Percentiles rank a stretch among this genome's conserved stretches.
Evolutionary conservation across 2,329 filamentous ascomycete species (phyloP).

Genomic region (Fusarium gaditjirri): DNA sequence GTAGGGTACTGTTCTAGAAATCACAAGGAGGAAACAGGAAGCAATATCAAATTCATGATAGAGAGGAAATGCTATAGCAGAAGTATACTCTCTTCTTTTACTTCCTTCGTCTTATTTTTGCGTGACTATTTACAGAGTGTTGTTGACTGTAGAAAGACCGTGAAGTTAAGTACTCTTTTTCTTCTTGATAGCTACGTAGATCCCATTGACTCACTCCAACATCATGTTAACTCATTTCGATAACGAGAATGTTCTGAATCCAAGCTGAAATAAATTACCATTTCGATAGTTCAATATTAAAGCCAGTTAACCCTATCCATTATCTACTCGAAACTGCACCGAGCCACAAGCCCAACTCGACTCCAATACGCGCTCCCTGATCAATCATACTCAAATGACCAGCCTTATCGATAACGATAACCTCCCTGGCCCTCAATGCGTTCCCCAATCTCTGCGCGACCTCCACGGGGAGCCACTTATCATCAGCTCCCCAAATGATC

Average conservation of each 20-base stretch:
- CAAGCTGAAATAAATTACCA: rapidly evolving
- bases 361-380: slow-evolving; percentile 51
- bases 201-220: no score
- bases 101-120: rapidly evolving
- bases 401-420: slow-evolving; percentile 50
- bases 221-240: no score
- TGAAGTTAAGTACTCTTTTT: no score
- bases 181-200: no score
- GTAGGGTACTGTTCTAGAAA: not conserved
- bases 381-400: slow-evolving; percentile 59
- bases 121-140: rapidly evolving
- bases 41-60: rapidly evolving
- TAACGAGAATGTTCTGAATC: rapidly evolving
- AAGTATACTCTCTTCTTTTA: rapidly evolving
- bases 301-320: rapidly evolving
- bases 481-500: slow-evolving; percentile 57
- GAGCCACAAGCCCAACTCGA: slow-evolving; percentile 52
- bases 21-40: rapidly evolving
- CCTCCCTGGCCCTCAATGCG: slow-evolving; percentile 47
- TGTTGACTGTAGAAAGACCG: no score
- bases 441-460: slow-evolving; percentile 45
- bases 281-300: rapidly evolving
- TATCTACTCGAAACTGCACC: rapidly evolving
- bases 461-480: slow-evolving; percentile 56
- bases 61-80: rapidly evolving